phyloP scores from a whole-genome alignment of 345 rosid genomes.

The Bretschneidera sinensis region DNA sequence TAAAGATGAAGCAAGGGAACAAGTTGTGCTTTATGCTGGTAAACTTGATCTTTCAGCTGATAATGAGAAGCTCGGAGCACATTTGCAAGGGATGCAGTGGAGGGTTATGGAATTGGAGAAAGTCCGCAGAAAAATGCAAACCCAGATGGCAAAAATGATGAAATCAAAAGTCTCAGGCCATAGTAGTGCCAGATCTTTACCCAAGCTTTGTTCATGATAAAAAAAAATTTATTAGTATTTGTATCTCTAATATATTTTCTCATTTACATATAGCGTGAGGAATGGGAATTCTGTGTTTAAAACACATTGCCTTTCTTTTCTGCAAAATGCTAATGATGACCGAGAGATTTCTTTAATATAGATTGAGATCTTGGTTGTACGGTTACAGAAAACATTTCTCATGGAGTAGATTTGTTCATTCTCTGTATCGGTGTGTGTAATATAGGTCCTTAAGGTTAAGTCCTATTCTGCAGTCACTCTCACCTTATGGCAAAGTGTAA shows the following conservation, averaged over 20 bases:
- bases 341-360: too few relatives aligned
- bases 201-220: conserved; percentile 85
- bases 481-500: conserved; percentile 8
- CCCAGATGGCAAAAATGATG: conserved; percentile 67
- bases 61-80: conserved; percentile 50
- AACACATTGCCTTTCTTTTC: too few relatives aligned
- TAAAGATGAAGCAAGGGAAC: conserved; percentile 24
- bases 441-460: conserved; percentile 9
- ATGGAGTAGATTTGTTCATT: conserved; percentile 5
- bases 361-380: too few relatives aligned
- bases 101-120: conserved; percentile 82
- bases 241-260: neutral
- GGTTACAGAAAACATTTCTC: conserved; percentile 11
- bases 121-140: conserved; percentile 77
- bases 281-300: neutral
- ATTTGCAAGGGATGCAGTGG: conserved; percentile 79
- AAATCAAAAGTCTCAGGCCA: conserved; percentile 48
- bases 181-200: conserved; percentile 54
- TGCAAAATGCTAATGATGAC: too few relatives aligned
- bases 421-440: conserved; percentile 3
- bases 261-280: conserved; percentile 25
- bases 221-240: conserved; percentile 15
- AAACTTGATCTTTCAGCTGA: conserved; percentile 39
- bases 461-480: too few relatives aligned
- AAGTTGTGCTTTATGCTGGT: conserved; percentile 41